Evolutionary conservation across 2,329 filamentous ascomycete species (phyloP).

Genomic region (Diaporthe batatas): DNA sequence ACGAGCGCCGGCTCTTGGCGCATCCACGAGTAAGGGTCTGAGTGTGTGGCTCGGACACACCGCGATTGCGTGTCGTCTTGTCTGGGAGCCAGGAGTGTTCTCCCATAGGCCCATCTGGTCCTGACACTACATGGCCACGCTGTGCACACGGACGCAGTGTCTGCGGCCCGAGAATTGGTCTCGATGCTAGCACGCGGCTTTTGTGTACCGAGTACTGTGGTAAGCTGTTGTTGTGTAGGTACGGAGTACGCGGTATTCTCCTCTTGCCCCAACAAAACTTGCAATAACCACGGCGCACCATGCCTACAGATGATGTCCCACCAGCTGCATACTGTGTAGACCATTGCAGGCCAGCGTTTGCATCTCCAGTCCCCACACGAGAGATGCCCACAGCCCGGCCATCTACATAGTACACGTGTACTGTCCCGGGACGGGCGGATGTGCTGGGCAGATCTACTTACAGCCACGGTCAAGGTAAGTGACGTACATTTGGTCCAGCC

Average conservation of each 20-base stretch:
- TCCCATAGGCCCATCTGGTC: not conserved
- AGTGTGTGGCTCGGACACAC: conserved; percentile 16
- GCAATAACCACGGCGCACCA: not conserved
- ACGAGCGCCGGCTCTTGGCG: not conserved
- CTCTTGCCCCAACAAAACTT: conserved; percentile 9
- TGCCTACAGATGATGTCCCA: conserved; percentile 12
- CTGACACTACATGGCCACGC: not conserved
- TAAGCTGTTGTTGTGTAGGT: no score
- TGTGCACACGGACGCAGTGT: conserved; percentile 14
- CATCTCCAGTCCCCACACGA: not conserved
- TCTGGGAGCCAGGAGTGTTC: not conserved
- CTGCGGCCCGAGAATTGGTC: conserved; percentile 26
- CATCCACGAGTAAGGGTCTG: conserved; percentile 14
- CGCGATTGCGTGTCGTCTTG: conserved; percentile 13
- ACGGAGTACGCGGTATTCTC: not conserved
- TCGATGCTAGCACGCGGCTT: conserved; percentile 1
- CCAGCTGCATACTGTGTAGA: not conserved
- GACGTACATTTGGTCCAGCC: not conserved
- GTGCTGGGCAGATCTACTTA: not conserved
- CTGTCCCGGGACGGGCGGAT: not conserved
- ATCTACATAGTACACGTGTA: no score
- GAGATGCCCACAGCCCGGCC: not conserved
- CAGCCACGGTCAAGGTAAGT: not conserved
- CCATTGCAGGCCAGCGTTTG: not conserved
- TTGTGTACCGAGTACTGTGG: no score